A percentile compares a stretch with the other conserved stretches of the same genome.
Conservation (phyloP, 352 stramenopile genomes). For the Nothophytophthora sp. region DNA sequence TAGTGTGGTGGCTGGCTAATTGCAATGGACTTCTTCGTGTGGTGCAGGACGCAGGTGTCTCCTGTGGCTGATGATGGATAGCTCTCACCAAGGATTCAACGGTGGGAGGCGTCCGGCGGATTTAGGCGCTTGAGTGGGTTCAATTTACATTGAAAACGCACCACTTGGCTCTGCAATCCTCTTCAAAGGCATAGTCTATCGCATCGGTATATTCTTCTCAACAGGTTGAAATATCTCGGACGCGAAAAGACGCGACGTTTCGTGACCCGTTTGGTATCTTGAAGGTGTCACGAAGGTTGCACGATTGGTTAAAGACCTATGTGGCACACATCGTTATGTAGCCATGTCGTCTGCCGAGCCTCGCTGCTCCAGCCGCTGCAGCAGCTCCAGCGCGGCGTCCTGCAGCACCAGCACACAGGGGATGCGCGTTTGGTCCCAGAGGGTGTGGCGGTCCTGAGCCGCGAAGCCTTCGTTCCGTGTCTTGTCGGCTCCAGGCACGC, state of each 20-base stretch:
- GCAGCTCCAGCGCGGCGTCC: constrained; percentile 33
- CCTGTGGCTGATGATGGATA: neutral
- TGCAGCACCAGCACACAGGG: constrained; percentile 54
- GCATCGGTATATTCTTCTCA: neutral
- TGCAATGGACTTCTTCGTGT: too few relatives aligned
- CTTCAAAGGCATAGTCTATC: too few relatives aligned
- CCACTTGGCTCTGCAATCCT: too few relatives aligned
- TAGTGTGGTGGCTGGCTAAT: too few relatives aligned
- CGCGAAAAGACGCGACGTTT: neutral
- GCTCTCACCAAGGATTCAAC: neutral
- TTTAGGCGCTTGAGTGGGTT: too few relatives aligned
- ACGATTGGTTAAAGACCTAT: constrained; percentile 6
- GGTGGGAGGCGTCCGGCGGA: too few relatives aligned
- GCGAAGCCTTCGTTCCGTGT: constrained; percentile 60
- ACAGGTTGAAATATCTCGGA: too few relatives aligned
- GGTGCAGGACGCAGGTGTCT: too few relatives aligned
- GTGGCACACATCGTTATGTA: neutral
- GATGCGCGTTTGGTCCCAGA: constrained; percentile 63
- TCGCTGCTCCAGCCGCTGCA: constrained; percentile 15
- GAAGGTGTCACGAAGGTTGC: too few relatives aligned
- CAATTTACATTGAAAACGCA: too few relatives aligned
- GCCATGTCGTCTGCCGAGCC: constrained; percentile 10
- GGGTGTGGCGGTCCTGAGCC: constrained; percentile 42
- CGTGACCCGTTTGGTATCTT: neutral
- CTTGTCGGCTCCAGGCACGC: constrained; percentile 58